These are phyloP conservation scores for Psilocybe azurescens DNA, from an alignment of 768 basidiomycete species.

Conservation along the genomic window DNA sequence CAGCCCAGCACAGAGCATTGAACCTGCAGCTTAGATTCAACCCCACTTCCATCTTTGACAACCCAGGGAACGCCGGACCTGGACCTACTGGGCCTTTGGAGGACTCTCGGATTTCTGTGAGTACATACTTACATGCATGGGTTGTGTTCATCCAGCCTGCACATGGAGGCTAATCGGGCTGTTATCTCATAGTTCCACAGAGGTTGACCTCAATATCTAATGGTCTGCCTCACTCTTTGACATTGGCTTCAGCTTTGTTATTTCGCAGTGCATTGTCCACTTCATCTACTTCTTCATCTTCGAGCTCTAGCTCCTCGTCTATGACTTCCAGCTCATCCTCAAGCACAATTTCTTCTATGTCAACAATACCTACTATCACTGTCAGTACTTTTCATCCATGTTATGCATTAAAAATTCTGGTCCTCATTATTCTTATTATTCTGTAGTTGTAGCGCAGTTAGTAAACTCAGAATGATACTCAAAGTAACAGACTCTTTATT, in stretches of 20 bases:
- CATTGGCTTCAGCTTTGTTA: neutral
- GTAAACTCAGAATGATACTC: no score
- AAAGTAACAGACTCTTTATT: no score
- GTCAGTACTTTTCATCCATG: neutral
- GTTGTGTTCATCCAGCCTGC: no score
- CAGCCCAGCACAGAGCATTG: neutral
- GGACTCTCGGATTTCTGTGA: neutral
- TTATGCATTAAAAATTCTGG: no score
- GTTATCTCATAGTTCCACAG: neutral
- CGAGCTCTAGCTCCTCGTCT: neutral
- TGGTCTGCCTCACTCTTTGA: neutral
- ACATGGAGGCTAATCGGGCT: neutral
- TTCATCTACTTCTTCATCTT: neutral
- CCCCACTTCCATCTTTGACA: neutral
- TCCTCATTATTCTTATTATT: no score
- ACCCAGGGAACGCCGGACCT: neutral
- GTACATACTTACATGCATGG: no score
- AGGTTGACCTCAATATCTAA: neutral
- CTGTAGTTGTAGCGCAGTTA: no score
- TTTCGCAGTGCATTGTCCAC: neutral
- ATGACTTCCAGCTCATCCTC: neutral
- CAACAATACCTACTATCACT: neutral
- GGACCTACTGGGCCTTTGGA: neutral
- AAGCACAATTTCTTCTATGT: neutral
- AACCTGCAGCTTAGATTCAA: neutral